These are phyloP conservation scores for Floccularia luteovirens DNA, from an alignment of 768 basidiomycete species.

Conservation along the genomic window DNA sequence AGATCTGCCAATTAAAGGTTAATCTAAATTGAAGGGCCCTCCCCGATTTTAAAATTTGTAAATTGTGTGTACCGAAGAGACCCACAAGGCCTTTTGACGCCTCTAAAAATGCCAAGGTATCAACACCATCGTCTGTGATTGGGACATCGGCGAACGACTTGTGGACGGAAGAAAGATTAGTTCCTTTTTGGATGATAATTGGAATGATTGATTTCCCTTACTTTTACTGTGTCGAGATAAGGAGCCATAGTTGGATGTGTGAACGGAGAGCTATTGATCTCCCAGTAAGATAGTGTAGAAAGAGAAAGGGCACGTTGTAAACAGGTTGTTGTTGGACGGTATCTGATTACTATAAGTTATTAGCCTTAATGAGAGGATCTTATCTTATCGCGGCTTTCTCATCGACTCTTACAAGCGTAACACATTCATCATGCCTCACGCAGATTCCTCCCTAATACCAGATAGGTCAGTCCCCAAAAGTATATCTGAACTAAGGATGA, in stretches of 20 bases:
- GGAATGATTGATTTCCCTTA: slow-evolving; percentile 14
- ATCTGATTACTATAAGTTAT: no score
- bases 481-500: no score
- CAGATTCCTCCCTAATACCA: slow-evolving; percentile 74
- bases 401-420: no score
- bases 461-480: slow-evolving; percentile 31
- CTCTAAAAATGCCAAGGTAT: slow-evolving; percentile 83
- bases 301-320: slow-evolving; percentile 9
- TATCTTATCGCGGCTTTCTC: no score
- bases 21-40: not conserved
- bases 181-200: not conserved
- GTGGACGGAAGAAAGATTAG: not conserved
- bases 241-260: no score
- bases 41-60: not conserved
- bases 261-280: no score
- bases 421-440: slow-evolving; percentile 65
- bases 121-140: slow-evolving; percentile 78
- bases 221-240: slow-evolving; percentile 67
- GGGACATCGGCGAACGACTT: slow-evolving; percentile 94
- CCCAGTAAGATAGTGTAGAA: slow-evolving; percentile 7
- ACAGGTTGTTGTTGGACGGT: no score
- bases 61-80: slow-evolving; percentile 66
- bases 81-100: slow-evolving; percentile 84
- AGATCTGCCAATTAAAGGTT: slow-evolving; percentile 46
- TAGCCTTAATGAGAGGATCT: slow-evolving; percentile 11